Base-by-base conservation (phyloP, 108 stramenopile genomes). In the Cyclotella cryptica region DNA sequence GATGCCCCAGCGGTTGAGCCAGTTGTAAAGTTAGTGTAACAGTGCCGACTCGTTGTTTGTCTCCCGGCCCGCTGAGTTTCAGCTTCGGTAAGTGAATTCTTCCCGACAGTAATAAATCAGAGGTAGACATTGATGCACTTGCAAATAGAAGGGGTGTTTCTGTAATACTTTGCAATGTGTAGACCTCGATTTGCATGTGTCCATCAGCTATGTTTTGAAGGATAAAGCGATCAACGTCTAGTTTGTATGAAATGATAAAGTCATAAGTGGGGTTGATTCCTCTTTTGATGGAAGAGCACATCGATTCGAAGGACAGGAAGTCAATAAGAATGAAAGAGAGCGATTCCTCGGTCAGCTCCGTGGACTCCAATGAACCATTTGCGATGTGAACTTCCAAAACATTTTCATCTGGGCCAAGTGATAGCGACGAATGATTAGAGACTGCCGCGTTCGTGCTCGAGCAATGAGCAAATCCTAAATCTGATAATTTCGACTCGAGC, bases 271-370 rank as follows among this genome's bases (percentile, higher is more conserved):
- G 69, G 28, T 42, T 53, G 19, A 28, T 42, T 4, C 77, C 77
- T 47, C 17, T 45, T 28, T 35, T 63, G 40, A 71, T 41, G 2
- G 19, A 18, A 45, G 68, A 69, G 15, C 62, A 17, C 62, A 64
- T 30, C 11, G 74, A 66, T 13, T 58, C 52, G 30, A 45, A 75
- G 10, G 74, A 66, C 18, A 51, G 44, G 27, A 78, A 78, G 45
- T 78, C 69, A 29, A 78, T 15, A 11, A 70, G 21, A 28, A 65
- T 51, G 42, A 78, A 71, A 19, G 75, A 26, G 14, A 54, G 30
- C 19, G 42, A n/a, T 29, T 29, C 11, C 6, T 51, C 47, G 24
- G 72, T 12, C 1, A 63, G 47, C 12, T 17, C 18, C 13, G 10
- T 41, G 17, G 26, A n/a, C 27, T 30, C 41, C 0, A 74, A 22